Percentiles rank a stretch among this genome's conserved stretches.
phyloP scores from a whole-genome alignment of 148 eudicot genomes.

The Diospyros lotus region DNA sequence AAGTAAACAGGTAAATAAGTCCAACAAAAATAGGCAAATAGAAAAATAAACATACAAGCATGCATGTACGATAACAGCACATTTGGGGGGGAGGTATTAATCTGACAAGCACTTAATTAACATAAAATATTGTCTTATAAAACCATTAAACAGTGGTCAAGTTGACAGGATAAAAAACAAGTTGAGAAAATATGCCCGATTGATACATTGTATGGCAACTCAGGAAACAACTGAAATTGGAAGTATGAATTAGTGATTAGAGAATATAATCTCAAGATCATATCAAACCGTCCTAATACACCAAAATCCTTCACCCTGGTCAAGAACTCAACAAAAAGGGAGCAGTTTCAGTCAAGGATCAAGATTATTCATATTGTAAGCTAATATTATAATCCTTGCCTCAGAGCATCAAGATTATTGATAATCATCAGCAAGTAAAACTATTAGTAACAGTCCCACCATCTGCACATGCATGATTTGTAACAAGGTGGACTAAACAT shows the following conservation, averaged over 20 bases:
- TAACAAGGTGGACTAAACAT: not conserved
- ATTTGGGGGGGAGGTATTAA: not conserved
- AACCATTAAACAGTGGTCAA: not conserved
- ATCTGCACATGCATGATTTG: not conserved
- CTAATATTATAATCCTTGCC: not conserved
- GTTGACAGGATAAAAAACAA: not conserved
- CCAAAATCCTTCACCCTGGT: not conserved
- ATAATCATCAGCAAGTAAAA: not conserved
- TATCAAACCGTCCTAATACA: not conserved
- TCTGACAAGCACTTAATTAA: not conserved
- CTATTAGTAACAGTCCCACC: conserved; percentile 1
- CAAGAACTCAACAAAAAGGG: not conserved
- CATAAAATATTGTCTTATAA: not conserved
- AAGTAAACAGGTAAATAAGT: too few relatives aligned
- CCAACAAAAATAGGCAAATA: not conserved
- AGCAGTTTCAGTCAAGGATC: not conserved
- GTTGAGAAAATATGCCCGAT: not conserved
- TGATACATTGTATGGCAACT: not conserved
- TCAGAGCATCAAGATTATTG: not conserved
- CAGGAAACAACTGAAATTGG: not conserved
- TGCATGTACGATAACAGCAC: not conserved
- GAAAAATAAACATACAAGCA: not conserved
- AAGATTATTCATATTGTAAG: not conserved
- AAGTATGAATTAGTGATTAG: not conserved
- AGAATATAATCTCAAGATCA: not conserved